phyloP scores from a whole-genome alignment of 805 yeast species.

The Yamadazyma sp. region DNA sequence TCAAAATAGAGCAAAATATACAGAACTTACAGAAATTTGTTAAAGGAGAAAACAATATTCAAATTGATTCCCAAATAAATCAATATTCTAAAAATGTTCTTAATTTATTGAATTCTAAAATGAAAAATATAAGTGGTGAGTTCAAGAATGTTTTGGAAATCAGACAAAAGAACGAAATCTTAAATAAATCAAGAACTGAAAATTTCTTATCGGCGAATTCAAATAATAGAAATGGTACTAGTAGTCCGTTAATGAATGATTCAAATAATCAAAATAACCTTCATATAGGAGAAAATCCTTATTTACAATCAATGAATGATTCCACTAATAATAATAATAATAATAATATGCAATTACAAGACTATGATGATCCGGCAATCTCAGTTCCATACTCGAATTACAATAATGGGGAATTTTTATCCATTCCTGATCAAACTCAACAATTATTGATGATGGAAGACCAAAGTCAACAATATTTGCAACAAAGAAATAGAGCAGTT shows the following conservation, averaged over 20 bases:
- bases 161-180: conserved; percentile 80
- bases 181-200: conserved; percentile 77
- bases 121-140: conserved; percentile 88
- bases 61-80: conserved; percentile 57
- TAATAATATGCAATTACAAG: too few species aligned
- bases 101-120: conserved; percentile 79
- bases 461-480: conserved; percentile 71
- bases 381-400: conserved; percentile 23
- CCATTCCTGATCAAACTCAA: conserved; percentile 77
- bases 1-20: conserved; percentile 70
- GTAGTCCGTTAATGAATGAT: conserved; percentile 18
- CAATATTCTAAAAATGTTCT: conserved; percentile 85
- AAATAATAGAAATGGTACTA: conserved; percentile 20
- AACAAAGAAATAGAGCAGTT: conserved; percentile 83
- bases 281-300: conserved; percentile 36
- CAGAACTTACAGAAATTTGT: conserved; percentile 57
- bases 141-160: conserved; percentile 86
- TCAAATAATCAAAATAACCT: conserved; percentile 15
- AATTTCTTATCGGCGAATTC: conserved; percentile 64
- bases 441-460: conserved; percentile 80
- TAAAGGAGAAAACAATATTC: conserved; percentile 41
- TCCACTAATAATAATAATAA: conserved; percentile 18
- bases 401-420: conserved; percentile 47
- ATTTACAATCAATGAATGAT: conserved; percentile 9
- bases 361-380: conserved; percentile 21